These are phyloP conservation scores for Bertia moriformis DNA, from an alignment of 2,329 filamentous ascomycete species.

Conservation along the genomic window DNA sequence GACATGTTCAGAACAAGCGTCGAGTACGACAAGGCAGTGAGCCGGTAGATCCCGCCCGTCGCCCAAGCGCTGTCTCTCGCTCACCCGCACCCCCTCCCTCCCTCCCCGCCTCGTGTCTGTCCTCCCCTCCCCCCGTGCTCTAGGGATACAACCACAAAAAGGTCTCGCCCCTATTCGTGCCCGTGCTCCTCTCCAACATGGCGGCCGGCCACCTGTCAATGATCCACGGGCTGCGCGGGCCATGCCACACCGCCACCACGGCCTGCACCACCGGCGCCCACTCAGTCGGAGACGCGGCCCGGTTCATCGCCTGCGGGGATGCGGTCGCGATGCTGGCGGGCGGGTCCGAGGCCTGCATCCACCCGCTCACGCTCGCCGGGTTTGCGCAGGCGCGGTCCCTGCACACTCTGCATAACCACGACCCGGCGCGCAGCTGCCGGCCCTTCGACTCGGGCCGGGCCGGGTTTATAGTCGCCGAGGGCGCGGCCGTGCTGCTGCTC, in stretches of 20 bases:
- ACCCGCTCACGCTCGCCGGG: constrained; percentile 81
- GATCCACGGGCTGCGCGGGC: constrained; percentile 75
- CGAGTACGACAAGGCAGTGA: constrained; percentile 58
- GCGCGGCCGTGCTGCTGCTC: constrained; percentile 72
- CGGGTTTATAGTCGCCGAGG: constrained; percentile 89
- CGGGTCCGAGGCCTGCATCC: constrained; percentile 86
- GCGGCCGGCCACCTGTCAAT: constrained; percentile 91
- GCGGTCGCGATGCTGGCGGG: constrained; percentile 95
- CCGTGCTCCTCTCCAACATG: constrained; percentile 83
- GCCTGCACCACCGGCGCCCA: constrained; percentile 94
- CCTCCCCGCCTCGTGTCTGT: background rate
- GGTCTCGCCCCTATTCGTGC: constrained; percentile 85
- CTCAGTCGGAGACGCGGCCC: constrained; percentile 83
- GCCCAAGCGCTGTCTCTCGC: too few species aligned
- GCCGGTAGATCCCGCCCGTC: background rate
- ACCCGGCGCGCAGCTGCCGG: constrained; percentile 57
- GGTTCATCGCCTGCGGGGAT: constrained; percentile 81
- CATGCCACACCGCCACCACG: constrained; percentile 84
- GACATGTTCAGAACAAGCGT: constrained; percentile 77
- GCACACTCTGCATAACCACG: constrained; percentile 64
- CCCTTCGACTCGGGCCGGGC: constrained; percentile 70
- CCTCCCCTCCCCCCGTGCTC: constrained; percentile 7
- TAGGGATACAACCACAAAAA: constrained; percentile 75
- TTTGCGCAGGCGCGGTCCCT: constrained; percentile 80
- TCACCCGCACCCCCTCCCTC: background rate